These are phyloP conservation scores for Ophiostoma himal-ulmi DNA, from an alignment of 2,329 filamentous ascomycete genomes.

Conservation along the genomic window DNA sequence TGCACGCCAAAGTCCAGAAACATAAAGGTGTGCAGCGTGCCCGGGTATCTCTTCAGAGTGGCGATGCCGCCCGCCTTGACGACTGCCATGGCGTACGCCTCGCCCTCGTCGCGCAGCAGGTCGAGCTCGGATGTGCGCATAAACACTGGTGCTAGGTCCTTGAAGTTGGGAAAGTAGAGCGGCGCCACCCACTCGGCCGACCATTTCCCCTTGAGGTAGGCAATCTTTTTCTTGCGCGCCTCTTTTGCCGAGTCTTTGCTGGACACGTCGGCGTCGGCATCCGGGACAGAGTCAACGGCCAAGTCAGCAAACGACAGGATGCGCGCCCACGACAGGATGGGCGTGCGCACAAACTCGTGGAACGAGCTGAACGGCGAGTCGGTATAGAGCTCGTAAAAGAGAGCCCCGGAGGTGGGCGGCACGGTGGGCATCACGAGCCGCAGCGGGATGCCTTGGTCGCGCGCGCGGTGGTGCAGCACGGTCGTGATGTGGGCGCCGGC, in stretches of 20 bases:
- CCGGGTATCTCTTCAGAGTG: slow-evolving; percentile 23
- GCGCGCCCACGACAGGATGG: slow-evolving; percentile 38
- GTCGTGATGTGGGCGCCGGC: slow-evolving; percentile 42
- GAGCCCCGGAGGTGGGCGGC: slow-evolving; percentile 28
- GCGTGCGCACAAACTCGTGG: slow-evolving; percentile 30
- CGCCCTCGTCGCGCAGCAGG: slow-evolving; percentile 25
- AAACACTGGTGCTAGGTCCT: slow-evolving; percentile 36
- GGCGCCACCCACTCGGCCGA: slow-evolving; percentile 32
- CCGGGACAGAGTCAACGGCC: slow-evolving; percentile 41
- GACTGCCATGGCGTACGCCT: slow-evolving; percentile 23
- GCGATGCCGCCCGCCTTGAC: slow-evolving; percentile 18
- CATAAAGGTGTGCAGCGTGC: slow-evolving; percentile 23
- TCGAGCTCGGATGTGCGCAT: slow-evolving; percentile 24
- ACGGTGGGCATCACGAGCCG: slow-evolving; percentile 35
- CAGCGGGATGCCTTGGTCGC: slow-evolving; percentile 36
- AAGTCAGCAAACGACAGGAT: slow-evolving; percentile 35
- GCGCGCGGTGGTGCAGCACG: slow-evolving; percentile 36
- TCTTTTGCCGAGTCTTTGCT: background rate
- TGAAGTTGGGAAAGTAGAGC: slow-evolving; percentile 37
- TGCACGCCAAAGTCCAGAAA: slow-evolving; percentile 14
- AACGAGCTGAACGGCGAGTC: slow-evolving; percentile 32
- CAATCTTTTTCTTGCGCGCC: background rate
- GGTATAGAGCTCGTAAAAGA: slow-evolving; percentile 32
- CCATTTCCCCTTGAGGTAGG: background rate
- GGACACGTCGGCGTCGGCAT: slow-evolving; percentile 33